A percentile compares a stretch with the other conserved stretches of the same genome.
phyloP scores from a whole-genome alignment of 1,284 basidiomycete genomes.

The Meripilus lineatus region DNA sequence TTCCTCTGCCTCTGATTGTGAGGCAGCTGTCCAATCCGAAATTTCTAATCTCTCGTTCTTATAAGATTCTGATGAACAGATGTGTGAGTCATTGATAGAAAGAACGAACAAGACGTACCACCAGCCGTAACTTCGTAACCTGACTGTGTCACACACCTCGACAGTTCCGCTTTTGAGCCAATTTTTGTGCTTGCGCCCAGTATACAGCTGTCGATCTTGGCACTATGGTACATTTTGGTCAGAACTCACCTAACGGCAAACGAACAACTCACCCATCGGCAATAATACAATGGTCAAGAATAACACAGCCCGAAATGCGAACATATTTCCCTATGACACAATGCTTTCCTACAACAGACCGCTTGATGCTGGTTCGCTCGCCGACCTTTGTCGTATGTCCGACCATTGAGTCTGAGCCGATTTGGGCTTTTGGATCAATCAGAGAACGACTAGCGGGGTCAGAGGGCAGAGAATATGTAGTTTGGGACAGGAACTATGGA shows the following conservation, averaged over 20 bases:
- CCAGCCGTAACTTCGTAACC: conserved; percentile 78
- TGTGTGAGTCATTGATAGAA: not conserved
- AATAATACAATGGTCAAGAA: conserved; percentile 88
- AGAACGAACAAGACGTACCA: conserved; percentile 39
- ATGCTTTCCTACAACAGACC: conserved; percentile 84
- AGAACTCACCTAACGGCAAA: not conserved
- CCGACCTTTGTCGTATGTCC: conserved; percentile 79
- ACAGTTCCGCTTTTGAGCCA: conserved; percentile 75
- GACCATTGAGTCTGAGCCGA: conserved; percentile 83
- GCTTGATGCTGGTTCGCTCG: conserved; percentile 85
- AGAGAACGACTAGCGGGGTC: conserved; percentile 57
- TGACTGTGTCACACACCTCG: conserved; percentile 83
- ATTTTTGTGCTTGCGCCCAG: conserved; percentile 80
- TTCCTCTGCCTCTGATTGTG: conserved; percentile 16
- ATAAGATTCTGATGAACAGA: conserved; percentile 22
- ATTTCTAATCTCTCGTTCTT: conserved; percentile 31
- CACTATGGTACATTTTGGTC: conserved; percentile 40
- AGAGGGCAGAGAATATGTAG: conserved; percentile 49
- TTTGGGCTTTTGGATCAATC: conserved; percentile 77
- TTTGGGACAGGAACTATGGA: conserved; percentile 46
- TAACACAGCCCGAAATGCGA: conserved; percentile 81
- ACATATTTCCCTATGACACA: conserved; percentile 86
- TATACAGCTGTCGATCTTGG: conserved; percentile 87
- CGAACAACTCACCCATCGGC: conserved; percentile 67
- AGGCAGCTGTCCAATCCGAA: conserved; percentile 30